Evolutionary conservation across 2,329 filamentous ascomycete species (phyloP).

Genomic region (Ascochyta fabae): DNA sequence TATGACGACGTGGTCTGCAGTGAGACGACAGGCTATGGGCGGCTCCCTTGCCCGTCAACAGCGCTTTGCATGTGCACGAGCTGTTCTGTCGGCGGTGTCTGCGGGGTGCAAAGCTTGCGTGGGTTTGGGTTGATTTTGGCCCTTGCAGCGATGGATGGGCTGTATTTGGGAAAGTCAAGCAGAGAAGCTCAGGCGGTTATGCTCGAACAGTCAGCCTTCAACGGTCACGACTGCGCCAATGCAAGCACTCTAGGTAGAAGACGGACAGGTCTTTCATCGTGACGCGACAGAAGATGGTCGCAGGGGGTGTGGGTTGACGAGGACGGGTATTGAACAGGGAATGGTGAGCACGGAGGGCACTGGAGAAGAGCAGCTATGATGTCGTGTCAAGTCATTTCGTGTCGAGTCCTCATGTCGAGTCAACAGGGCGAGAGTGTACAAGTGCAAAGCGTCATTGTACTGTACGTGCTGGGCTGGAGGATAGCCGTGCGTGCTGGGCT

Average conservation of each 20-base stretch:
- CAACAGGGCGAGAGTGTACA: too few relatives aligned
- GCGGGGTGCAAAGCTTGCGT: neutral
- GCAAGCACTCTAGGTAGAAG: neutral
- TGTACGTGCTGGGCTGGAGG: neutral
- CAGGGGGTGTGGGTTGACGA: neutral
- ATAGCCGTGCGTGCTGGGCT: neutral
- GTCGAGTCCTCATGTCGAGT: neutral
- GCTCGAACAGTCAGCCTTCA: too few relatives aligned
- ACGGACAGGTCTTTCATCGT: neutral
- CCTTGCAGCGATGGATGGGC: neutral
- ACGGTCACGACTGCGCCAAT: neutral
- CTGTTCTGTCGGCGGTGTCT: slow-evolving; percentile 3
- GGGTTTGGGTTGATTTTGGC: neutral
- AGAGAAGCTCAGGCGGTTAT: neutral
- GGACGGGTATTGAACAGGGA: neutral
- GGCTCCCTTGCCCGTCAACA: neutral
- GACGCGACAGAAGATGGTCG: too few relatives aligned
- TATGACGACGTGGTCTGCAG: slow-evolving; percentile 21
- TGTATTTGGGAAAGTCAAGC: neutral
- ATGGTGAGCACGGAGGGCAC: neutral
- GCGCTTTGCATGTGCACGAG: slow-evolving; percentile 7
- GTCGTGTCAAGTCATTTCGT: neutral
- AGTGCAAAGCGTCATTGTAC: neutral
- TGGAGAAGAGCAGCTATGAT: neutral
- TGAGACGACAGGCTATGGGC: slow-evolving; percentile 7